Conservation (phyloP, 1,139 yeast species). For the Saccharomycopsis hybrid region DNA sequence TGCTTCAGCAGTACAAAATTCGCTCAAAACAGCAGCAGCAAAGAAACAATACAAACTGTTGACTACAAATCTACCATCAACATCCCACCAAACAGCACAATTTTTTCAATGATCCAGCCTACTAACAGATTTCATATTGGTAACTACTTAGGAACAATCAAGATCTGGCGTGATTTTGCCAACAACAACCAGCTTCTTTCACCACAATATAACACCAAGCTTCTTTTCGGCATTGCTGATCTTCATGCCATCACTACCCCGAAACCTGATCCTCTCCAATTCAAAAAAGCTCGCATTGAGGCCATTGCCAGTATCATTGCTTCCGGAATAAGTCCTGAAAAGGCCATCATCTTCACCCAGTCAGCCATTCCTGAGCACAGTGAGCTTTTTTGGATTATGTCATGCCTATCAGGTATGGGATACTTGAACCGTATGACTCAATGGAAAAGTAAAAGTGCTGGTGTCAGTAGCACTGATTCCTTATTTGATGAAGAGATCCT, state of each 20-base stretch:
- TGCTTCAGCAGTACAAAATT: too few species aligned
- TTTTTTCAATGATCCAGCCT: conserved; percentile 80
- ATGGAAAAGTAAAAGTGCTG: conserved; percentile 76
- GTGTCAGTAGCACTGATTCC: conserved; percentile 30
- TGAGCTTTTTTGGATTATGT: conserved; percentile 76
- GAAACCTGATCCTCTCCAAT: conserved; percentile 43
- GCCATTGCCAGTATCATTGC: conserved; percentile 86
- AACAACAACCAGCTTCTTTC: conserved; percentile 30
- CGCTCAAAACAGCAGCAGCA: too few species aligned
- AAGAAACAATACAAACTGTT: conserved; percentile 12
- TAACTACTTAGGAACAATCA: conserved; percentile 85
- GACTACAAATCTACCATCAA: conserved; percentile 16
- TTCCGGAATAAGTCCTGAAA: conserved; percentile 70
- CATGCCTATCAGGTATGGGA: conserved; percentile 81
- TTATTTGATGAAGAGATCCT: conserved; percentile 35
- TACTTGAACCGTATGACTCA: conserved; percentile 89
- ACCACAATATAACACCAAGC: conserved; percentile 23
- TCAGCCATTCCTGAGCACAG: conserved; percentile 76
- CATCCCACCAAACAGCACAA: conserved; percentile 29
- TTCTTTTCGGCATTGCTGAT: conserved; percentile 82
- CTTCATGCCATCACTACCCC: conserved; percentile 85
- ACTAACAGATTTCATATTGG: conserved; percentile 92
- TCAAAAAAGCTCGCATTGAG: conserved; percentile 52
- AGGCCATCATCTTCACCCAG: conserved; percentile 71
- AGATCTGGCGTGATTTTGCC: conserved; percentile 70